A percentile compares a stretch with the other conserved stretches of the same genome.
Evolutionary conservation across 1,284 basidiomycete genomes (phyloP).

Genomic region (Trichosporon sp.): DNA sequence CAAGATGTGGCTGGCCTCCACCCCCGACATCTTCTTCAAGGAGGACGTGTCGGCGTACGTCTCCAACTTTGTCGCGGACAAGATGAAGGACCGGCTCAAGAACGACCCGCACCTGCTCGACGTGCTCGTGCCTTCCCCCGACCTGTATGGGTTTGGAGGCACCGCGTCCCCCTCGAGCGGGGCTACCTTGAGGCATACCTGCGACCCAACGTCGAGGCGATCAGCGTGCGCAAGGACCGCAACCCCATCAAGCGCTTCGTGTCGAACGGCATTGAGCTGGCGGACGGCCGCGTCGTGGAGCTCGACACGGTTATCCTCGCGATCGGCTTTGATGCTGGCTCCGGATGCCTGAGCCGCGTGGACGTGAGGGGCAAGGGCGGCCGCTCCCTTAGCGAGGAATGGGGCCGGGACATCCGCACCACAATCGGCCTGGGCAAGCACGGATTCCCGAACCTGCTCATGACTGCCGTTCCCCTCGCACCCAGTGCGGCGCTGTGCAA

Average conservation of each 20-base stretch:
- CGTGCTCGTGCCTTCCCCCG: slow-evolving; percentile 19
- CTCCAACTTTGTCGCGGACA: slow-evolving; percentile 22
- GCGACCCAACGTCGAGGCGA: slow-evolving; percentile 26
- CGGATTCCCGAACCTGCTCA: slow-evolving; percentile 33
- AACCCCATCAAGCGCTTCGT: slow-evolving; percentile 27
- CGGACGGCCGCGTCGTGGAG: slow-evolving; percentile 20
- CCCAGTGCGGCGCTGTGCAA: slow-evolving; percentile 30
- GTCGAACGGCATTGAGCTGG: slow-evolving; percentile 24
- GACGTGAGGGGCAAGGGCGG: slow-evolving; percentile 26
- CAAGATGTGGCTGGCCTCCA: slow-evolving; percentile 29
- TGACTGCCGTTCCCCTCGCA: slow-evolving; percentile 24
- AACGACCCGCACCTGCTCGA: slow-evolving; percentile 27
- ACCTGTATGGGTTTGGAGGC: slow-evolving; percentile 27
- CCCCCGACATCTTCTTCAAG: slow-evolving; percentile 28
- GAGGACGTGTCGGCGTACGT: slow-evolving; percentile 22
- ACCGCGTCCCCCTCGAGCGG: slow-evolving; percentile 31
- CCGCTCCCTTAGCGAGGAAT: slow-evolving; percentile 24
- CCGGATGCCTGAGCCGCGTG: slow-evolving; percentile 24
- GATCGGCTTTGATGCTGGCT: slow-evolving; percentile 29
- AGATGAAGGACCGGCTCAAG: slow-evolving; percentile 25
- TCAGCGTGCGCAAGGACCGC: slow-evolving; percentile 23
- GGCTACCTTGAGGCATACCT: slow-evolving; percentile 26
- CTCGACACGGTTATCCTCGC: slow-evolving; percentile 31
- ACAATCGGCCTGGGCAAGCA: slow-evolving; percentile 26
- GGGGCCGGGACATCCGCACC: slow-evolving; percentile 28